Conservation (phyloP, 257 asterid species). For the Verbascum thapsus region DNA sequence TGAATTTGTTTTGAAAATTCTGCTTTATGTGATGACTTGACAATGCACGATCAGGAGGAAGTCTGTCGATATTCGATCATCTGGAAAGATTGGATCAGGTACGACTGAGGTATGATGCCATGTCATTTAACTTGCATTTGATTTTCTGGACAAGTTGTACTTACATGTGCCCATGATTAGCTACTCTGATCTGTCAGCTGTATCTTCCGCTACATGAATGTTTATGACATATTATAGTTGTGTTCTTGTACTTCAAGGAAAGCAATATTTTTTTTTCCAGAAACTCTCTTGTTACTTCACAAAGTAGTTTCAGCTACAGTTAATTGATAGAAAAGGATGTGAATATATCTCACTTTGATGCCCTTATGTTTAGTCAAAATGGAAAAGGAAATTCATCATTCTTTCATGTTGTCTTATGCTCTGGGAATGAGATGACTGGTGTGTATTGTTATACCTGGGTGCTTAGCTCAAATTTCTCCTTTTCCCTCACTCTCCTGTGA, state of each 20-base stretch:
- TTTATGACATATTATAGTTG: background rate
- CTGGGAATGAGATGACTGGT: slow-evolving; percentile 11
- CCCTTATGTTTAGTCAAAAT: slow-evolving; percentile 6
- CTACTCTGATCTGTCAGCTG: background rate
- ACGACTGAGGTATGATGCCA: slow-evolving; percentile 61
- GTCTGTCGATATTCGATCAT: slow-evolving; percentile 50
- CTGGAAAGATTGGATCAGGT: slow-evolving; percentile 75
- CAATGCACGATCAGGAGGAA: slow-evolving; percentile 48
- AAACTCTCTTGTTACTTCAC: background rate
- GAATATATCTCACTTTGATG: background rate
- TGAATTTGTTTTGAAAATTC: background rate
- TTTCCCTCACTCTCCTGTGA: background rate
- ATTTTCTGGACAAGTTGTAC: slow-evolving; percentile 13
- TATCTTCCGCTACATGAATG: background rate
- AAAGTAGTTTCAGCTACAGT: slow-evolving; percentile 13
- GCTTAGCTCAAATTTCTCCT: background rate
- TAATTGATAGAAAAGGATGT: background rate
- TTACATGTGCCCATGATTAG: slow-evolving; percentile 6
- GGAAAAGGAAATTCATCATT: background rate
- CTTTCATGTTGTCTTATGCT: background rate
- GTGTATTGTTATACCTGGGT: background rate
- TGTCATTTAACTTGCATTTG: background rate
- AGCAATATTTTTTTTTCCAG: background rate
- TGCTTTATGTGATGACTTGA: slow-evolving; percentile 16
- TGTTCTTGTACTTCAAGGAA: background rate